Evolutionary conservation across 495 filamentous ascomycete species (phyloP).

Genomic region (Hypoxylon subgilvum): DNA sequence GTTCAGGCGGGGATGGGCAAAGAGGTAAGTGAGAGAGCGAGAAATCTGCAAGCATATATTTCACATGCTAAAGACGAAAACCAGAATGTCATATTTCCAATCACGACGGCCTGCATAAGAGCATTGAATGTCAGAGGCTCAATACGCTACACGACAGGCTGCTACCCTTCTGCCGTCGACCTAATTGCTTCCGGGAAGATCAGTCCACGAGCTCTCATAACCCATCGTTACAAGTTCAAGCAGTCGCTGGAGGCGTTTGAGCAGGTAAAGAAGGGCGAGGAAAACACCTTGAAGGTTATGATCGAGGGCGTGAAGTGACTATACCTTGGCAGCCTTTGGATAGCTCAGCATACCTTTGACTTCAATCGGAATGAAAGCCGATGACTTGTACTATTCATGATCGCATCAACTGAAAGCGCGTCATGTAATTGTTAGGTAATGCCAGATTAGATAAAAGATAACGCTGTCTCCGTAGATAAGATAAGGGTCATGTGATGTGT

Average conservation of each 20-base stretch:
- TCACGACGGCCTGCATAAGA: constrained; percentile 61
- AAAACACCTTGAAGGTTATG: constrained; percentile 42
- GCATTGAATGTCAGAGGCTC: constrained; percentile 60
- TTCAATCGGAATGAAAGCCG: too few species aligned
- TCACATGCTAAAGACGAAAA: not conserved
- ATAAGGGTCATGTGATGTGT: too few species aligned
- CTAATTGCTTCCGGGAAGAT: constrained; percentile 60
- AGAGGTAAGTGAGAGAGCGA: constrained; percentile 48
- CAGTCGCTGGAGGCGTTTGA: constrained; percentile 60
- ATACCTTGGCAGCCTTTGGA: too few species aligned
- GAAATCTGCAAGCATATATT: not conserved
- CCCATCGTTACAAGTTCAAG: constrained; percentile 59
- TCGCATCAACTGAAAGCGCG: too few species aligned
- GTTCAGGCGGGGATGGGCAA: constrained; percentile 68
- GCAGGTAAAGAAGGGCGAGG: constrained; percentile 32
- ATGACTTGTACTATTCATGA: too few species aligned
- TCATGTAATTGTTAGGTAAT: too few species aligned
- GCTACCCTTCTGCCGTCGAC: constrained; percentile 61
- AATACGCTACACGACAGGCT: constrained; percentile 61
- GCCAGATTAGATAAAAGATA: too few species aligned
- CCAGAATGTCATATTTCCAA: constrained; percentile 52
- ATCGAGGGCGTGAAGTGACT: constrained; percentile 37
- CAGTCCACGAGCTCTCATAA: constrained; percentile 59
- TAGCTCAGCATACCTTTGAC: too few species aligned
- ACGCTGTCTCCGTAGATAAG: too few species aligned